Conservation (phyloP, 1,284 basidiomycete species). For the Laetiporus sulphureus region DNA sequence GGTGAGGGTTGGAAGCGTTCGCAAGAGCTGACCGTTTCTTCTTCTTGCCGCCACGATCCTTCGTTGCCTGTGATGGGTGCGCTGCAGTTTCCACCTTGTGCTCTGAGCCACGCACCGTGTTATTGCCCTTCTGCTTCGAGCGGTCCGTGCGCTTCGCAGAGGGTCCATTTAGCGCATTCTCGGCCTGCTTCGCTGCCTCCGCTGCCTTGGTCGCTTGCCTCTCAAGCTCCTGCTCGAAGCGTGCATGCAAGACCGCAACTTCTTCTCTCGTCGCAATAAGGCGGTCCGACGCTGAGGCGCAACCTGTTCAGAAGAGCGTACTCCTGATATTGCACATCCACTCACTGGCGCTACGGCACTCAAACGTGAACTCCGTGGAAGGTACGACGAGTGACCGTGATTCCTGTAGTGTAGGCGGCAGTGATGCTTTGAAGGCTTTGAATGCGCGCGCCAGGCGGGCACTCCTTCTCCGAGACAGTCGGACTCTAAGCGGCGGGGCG, state of each 20-base stretch:
- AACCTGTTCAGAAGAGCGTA: constrained; percentile 8
- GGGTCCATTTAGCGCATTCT: constrained; percentile 22
- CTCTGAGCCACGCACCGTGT: constrained; percentile 19
- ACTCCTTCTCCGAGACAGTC: constrained; percentile 25
- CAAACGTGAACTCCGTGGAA: constrained; percentile 48
- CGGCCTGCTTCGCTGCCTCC: constrained; percentile 42
- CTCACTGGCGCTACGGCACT: constrained; percentile 63
- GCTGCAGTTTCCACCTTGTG: constrained; percentile 32
- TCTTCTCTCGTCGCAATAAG: constrained; percentile 60
- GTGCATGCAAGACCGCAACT: constrained; percentile 52
- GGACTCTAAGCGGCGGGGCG: constrained; percentile 20
- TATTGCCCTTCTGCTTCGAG: constrained; percentile 30
- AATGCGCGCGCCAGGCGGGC: constrained; percentile 25
- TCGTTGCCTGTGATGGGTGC: constrained; percentile 29
- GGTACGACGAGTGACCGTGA: constrained; percentile 30
- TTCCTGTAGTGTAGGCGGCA: constrained; percentile 6
- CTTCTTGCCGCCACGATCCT: constrained; percentile 54
- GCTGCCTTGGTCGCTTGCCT: constrained; percentile 56
- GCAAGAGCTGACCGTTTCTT: constrained; percentile 83
- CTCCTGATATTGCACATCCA: constrained; percentile 30
- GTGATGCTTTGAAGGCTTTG: constrained; percentile 15
- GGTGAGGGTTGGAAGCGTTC: constrained; percentile 87
- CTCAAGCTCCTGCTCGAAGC: constrained; percentile 66
- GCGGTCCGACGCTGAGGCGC: constrained; percentile 55
- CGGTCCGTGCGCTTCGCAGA: constrained; percentile 35